A percentile compares a stretch with the other conserved stretches of the same genome.
Evolutionary conservation across 169 alveolate genomes (phyloP).

Genomic region (Miamiensis avidus): DNA sequence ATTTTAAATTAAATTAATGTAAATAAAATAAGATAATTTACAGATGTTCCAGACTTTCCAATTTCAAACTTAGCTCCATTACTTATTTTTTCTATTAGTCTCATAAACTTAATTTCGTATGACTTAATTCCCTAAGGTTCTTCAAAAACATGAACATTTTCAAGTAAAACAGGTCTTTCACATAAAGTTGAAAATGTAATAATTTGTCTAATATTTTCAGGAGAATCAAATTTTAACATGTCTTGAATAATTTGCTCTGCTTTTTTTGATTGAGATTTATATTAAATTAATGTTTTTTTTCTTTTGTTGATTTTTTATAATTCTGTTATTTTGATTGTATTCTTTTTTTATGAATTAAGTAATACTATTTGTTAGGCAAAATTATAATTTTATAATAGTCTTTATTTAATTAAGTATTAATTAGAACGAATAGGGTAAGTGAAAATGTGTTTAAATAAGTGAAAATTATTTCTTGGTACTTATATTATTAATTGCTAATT

Average conservation of each 20-base stretch:
- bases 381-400: no score
- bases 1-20: no score
- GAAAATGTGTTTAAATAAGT: no score
- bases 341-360: no score
- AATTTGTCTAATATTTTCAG: conserved; percentile 36
- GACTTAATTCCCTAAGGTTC: conserved; percentile 48
- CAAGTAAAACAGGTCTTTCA: conserved; percentile 59
- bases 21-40: background rate
- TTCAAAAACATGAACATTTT: conserved; percentile 49
- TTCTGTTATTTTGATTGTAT: no score
- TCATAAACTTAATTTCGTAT: conserved; percentile 55
- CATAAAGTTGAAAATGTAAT: conserved; percentile 61
- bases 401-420: no score
- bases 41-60: conserved; percentile 53
- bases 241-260: background rate
- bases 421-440: no score
- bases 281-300: no score
- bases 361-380: no score
- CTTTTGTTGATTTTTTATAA: no score
- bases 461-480: no score
- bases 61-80: conserved; percentile 58
- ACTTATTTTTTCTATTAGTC: conserved; percentile 53
- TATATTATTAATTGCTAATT: no score
- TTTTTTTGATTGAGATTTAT: background rate
- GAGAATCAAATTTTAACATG: conserved; percentile 30